Percentiles rank a stretch among this genome's conserved stretches.
Conservation (phyloP, 805 yeast genomes). For the Metschnikowia drakensbergensis region DNA sequence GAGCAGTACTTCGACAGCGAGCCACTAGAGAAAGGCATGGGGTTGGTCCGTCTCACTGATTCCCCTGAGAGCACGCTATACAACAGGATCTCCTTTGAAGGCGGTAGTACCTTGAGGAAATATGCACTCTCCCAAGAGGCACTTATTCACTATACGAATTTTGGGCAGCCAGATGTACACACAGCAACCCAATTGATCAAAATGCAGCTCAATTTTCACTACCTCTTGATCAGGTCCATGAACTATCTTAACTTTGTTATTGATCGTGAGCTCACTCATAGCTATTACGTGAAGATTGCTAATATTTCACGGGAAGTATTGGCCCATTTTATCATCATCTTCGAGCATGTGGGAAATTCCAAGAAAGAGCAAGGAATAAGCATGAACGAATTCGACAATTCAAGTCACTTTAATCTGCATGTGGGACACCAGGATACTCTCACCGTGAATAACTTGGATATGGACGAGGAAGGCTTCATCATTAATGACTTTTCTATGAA, state of each 20-base stretch:
- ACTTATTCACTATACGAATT: conserved; percentile 22
- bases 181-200: conserved; percentile 39
- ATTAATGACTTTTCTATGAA: conserved; percentile 42
- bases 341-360: conserved; percentile 30
- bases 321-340: conserved; percentile 35
- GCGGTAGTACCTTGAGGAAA: conserved; percentile 12
- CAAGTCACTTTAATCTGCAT: conserved; percentile 2
- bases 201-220: conserved; percentile 44
- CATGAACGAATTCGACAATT: conserved; percentile 1
- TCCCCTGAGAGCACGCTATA: conserved; percentile 27
- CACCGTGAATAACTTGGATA: conserved; percentile 28
- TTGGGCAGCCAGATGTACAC: conserved; percentile 37
- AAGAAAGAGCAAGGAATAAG: conserved; percentile 1
- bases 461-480: conserved; percentile 44
- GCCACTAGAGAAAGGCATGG: conserved; percentile 30
- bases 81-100: conserved; percentile 25
- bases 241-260: conserved; percentile 39
- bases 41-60: conserved; percentile 25
- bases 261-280: conserved; percentile 37
- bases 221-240: conserved; percentile 38
- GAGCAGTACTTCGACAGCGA: conserved; percentile 22
- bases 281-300: conserved; percentile 33
- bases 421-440: conserved; percentile 3
- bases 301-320: conserved; percentile 37
- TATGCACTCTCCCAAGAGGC: conserved; percentile 16